Conservation (phyloP, 306 rosid genomes). For the Hippophae rhamnoides region DNA sequence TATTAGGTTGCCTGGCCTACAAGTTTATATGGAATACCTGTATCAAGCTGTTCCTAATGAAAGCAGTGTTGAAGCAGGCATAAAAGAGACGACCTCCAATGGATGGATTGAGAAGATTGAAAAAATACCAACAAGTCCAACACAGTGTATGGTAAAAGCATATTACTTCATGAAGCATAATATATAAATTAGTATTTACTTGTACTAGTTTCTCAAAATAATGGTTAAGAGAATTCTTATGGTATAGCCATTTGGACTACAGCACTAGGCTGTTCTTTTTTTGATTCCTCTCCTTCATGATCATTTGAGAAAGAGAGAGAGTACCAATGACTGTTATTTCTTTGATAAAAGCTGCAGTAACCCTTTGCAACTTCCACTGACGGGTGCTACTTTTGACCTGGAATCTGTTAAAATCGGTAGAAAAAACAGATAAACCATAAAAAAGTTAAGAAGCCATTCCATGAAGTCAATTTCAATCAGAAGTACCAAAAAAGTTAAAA, state of each 20-base stretch:
- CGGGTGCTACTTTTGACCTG: constrained; percentile 61
- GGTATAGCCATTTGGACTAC: constrained; percentile 89
- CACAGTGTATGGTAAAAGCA: too few species aligned
- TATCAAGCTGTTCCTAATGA: constrained; percentile 73
- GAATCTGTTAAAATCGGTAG: constrained; percentile 28
- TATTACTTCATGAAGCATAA: too few species aligned
- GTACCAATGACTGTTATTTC: constrained; percentile 59
- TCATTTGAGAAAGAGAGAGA: constrained; percentile 46
- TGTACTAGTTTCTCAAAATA: constrained; percentile 61
- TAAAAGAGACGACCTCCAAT: constrained; percentile 90
- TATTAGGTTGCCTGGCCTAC: too few species aligned
- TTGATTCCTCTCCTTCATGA: constrained; percentile 29
- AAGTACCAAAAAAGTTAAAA: too few species aligned
- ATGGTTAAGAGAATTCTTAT: constrained; percentile 74
- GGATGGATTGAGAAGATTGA: constrained; percentile 7
- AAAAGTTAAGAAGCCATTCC: neutral
- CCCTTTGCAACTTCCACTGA: constrained; percentile 45
- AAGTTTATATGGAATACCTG: constrained; percentile 36
- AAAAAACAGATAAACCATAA: too few species aligned
- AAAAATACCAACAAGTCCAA: too few species aligned
- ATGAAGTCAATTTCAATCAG: too few species aligned
- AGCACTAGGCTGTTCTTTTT: constrained; percentile 40
- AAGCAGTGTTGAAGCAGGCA: constrained; percentile 86
- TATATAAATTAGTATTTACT: constrained; percentile 23
- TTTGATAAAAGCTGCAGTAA: constrained; percentile 56